Evolutionary conservation across 2,329 filamentous ascomycete genomes (phyloP), one percentile per base, ranked within the genome.

Genomic region (Fusarium sp.): DNA sequence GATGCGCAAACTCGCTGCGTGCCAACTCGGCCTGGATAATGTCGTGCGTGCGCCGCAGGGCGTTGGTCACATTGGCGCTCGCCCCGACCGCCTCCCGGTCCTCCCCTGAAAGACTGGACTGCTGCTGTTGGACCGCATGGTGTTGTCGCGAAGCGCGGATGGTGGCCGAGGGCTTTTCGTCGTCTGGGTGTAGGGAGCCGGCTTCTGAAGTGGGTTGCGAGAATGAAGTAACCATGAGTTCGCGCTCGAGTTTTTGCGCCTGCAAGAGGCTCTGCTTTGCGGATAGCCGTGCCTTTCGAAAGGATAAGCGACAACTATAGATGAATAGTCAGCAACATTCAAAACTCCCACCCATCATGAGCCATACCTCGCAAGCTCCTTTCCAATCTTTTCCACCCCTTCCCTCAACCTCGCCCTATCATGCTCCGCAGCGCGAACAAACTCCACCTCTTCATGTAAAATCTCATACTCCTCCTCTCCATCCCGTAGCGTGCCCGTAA

Each of bases 1-100:
- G 93, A 78, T 97, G 93, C 20, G 96, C 96, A 81, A 97, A 98
- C 78, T 94, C 92, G 75, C 94, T 97, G 69, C 95, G 92, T 56
- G 92, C 91, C 9, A 99, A 90, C 86, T 98, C 95, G 6, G 91
- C 88, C 73, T 94, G 91, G 86, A 98, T 95, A 79, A 97, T 89
- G 72, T 94, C 91, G 83, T 98, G 95, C 7, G 96, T 97, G 70
- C 95, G 89, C 70, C 95, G 90, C 62, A 99, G 88, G 2, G 95
- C 94, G 58, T 91, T 87, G 4, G 96, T 98, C 64, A 98, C 93
- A 85, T 97, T 94, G 75, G 89, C 91, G 35, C 94, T 94, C 1
- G 96, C 93, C 71, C 92, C 91, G 16, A 95, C 87, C 48, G 92
- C 88, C 74, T 94, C 88, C 73, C 97, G 92, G 81, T 94, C 91